A percentile compares a stretch with the other conserved stretches of the same genome.
phyloP scores from a whole-genome alignment of 805 yeast genomes.

The Lachancea cidri region DNA sequence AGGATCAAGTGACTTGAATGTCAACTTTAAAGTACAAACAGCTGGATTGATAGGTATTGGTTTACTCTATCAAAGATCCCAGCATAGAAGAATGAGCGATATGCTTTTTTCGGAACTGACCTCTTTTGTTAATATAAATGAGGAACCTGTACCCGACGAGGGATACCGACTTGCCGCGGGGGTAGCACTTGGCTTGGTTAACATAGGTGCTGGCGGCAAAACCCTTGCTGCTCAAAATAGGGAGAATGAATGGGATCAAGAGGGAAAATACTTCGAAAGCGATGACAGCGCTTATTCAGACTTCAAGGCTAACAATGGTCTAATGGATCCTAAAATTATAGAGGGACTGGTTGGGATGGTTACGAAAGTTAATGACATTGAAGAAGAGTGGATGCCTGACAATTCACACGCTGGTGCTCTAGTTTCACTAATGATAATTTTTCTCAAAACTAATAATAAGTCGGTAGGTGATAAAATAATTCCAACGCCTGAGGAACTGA shows the following conservation, averaged over 20 bases:
- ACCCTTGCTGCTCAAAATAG: constrained; percentile 1
- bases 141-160: constrained; percentile 56
- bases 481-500: constrained; percentile 35
- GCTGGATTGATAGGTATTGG: constrained; percentile 93
- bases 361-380: constrained; percentile 18
- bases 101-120: constrained; percentile 65
- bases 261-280: constrained; percentile 54
- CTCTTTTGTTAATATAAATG: constrained; percentile 46
- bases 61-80: constrained; percentile 67
- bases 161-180: constrained; percentile 87
- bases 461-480: constrained; percentile 56
- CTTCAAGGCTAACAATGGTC: constrained; percentile 7
- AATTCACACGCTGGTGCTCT: constrained; percentile 61
- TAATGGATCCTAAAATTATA: constrained; percentile 6
- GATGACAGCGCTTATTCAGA: constrained; percentile 24
- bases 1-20: constrained; percentile 87
- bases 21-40: constrained; percentile 75
- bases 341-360: constrained; percentile 17
- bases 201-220: constrained; percentile 64
- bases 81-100: constrained; percentile 82
- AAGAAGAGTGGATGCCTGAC: constrained; percentile 28
- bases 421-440: constrained; percentile 69
- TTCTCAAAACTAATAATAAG: constrained; percentile 57
- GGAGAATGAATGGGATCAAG: constrained; percentile 39
- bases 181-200: constrained; percentile 76